phyloP scores from a whole-genome alignment of 305 asterid species.

The Vinca major region DNA sequence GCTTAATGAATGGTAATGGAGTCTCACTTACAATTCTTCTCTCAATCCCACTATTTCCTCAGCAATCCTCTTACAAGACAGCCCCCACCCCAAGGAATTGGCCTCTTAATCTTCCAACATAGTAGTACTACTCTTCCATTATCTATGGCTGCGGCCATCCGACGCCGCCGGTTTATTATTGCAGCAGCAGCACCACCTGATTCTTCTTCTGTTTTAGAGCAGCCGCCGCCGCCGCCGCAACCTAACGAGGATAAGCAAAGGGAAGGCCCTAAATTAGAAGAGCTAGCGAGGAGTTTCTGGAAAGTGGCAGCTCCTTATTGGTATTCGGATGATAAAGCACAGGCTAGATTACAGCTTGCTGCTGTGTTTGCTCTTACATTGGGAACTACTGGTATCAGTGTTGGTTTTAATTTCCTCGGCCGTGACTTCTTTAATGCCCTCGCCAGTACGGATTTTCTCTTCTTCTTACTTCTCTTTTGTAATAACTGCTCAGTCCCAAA shows the following conservation, averaged over 20 bases:
- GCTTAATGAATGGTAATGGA: not conserved
- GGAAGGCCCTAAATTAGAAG: conserved; percentile 22
- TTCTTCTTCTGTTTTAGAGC: conserved; percentile 6
- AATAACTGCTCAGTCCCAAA: not conserved
- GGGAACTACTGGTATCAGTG: conserved; percentile 87
- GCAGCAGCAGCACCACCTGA: not conserved
- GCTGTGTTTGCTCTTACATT: conserved; percentile 79
- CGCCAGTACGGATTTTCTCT: conserved; percentile 50
- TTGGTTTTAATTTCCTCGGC: conserved; percentile 81
- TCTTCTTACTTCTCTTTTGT: not conserved
- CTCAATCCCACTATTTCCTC: not conserved
- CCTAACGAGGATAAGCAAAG: not conserved
- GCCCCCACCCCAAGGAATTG: not conserved
- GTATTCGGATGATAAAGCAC: conserved; percentile 70
- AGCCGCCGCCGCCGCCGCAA: not conserved
- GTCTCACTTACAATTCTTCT: not conserved
- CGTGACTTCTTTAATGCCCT: conserved; percentile 91
- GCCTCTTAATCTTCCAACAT: not conserved
- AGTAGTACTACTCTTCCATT: not conserved
- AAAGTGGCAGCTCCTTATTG: conserved; percentile 86
- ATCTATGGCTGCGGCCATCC: not conserved
- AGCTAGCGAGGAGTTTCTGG: conserved; percentile 60
- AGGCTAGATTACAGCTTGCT: conserved; percentile 63
- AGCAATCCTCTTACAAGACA: not conserved
- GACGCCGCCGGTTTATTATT: not conserved